These are phyloP conservation scores for Stephanodiscus minutulus DNA, from an alignment of 108 stramenopile genomes.

Conservation along the genomic window DNA sequence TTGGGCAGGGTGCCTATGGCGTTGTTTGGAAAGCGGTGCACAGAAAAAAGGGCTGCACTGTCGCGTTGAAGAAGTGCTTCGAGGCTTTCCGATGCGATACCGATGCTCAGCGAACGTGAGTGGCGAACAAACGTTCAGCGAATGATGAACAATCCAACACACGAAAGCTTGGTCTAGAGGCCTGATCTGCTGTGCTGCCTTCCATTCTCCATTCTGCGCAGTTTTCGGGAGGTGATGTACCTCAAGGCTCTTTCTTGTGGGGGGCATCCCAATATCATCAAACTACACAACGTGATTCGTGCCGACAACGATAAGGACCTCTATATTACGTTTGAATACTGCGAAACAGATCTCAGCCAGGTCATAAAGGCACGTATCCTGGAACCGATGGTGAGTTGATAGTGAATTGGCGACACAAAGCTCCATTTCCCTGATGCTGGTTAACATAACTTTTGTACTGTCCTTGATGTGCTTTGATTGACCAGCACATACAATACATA, in stretches of 20 bases:
- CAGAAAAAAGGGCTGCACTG: conserved; percentile 51
- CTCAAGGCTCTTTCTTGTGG: conserved; percentile 48
- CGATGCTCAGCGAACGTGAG: conserved; percentile 82
- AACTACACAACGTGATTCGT: conserved; percentile 70
- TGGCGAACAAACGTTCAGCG: neutral
- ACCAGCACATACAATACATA: conserved; percentile 76
- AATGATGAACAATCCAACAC: neutral
- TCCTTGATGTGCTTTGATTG: neutral
- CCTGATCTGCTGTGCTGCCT: too few relatives aligned
- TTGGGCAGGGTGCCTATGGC: conserved; percentile 67
- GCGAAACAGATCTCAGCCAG: conserved; percentile 86
- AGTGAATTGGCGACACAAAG: neutral
- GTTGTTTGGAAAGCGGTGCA: conserved; percentile 87
- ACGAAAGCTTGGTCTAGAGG: neutral
- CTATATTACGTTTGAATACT: conserved; percentile 86
- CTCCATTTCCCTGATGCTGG: neutral
- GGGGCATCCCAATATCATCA: conserved; percentile 85
- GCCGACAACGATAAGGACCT: conserved; percentile 86
- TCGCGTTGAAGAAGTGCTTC: conserved; percentile 91
- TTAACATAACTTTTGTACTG: neutral
- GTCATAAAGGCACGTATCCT: conserved; percentile 82
- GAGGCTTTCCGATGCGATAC: conserved; percentile 78
- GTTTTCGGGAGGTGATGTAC: conserved; percentile 82
- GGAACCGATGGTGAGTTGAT: conserved; percentile 19
- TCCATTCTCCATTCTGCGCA: neutral